Conservation (phyloP, 768 basidiomycete species). For the Boletus sp. region DNA sequence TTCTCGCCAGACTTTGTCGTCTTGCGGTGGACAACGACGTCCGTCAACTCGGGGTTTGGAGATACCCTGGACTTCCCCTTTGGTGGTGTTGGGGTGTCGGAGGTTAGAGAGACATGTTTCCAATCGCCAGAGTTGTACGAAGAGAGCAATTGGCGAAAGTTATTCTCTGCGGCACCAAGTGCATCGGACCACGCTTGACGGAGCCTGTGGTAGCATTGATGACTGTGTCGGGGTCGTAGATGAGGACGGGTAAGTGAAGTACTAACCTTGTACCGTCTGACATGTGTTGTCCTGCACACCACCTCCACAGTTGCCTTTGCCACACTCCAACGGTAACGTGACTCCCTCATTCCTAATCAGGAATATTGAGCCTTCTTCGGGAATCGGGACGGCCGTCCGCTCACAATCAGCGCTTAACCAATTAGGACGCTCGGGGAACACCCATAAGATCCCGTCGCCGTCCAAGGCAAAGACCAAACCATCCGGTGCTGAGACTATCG, state of each 20-base stretch:
- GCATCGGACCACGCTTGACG: slow-evolving; percentile 81
- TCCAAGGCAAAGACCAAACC: too few species aligned
- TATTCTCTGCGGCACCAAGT: slow-evolving; percentile 67
- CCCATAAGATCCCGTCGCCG: too few species aligned
- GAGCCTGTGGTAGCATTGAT: slow-evolving; percentile 45
- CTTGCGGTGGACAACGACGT: slow-evolving; percentile 78
- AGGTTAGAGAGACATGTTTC: slow-evolving; percentile 66
- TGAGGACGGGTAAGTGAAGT: background rate
- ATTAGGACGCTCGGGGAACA: too few species aligned
- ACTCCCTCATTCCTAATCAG: background rate
- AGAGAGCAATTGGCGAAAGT: slow-evolving; percentile 74
- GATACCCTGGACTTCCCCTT: slow-evolving; percentile 62
- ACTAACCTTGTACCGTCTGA: slow-evolving; percentile 62
- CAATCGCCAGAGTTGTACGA: slow-evolving; percentile 70
- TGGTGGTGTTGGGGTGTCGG: slow-evolving; percentile 39
- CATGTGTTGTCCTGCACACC: slow-evolving; percentile 29
- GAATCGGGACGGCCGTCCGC: background rate
- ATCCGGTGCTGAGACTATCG: background rate
- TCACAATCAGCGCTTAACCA: too few species aligned
- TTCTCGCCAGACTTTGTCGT: slow-evolving; percentile 65
- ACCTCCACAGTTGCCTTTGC: background rate
- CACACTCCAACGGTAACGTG: slow-evolving; percentile 2
- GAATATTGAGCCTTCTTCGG: background rate
- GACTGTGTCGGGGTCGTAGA: background rate
- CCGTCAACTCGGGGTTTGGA: slow-evolving; percentile 55